A percentile compares a stretch with the other conserved stretches of the same genome.
Evolutionary conservation across 2,329 filamentous ascomycete species (phyloP).

Genomic region (Aspergillus piperis): DNA sequence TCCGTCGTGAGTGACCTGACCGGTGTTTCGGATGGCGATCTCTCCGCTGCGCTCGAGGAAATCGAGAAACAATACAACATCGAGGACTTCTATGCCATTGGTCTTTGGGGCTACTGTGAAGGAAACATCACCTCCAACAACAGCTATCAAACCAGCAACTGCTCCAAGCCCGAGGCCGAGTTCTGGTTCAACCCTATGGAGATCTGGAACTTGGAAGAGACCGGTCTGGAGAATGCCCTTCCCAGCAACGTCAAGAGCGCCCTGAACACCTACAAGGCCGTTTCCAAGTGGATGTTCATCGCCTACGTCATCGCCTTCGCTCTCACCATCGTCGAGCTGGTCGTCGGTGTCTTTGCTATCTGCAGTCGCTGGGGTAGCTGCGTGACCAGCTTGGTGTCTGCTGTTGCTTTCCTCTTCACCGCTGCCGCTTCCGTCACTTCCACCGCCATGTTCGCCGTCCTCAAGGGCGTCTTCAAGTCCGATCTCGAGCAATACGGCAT

Average conservation of each 20-base stretch:
- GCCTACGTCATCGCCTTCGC: constrained; percentile 74
- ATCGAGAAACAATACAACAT: constrained; percentile 57
- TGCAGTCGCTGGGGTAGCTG: constrained; percentile 82
- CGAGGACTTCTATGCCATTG: constrained; percentile 75
- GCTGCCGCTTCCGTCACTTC: constrained; percentile 70
- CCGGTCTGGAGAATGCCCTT: constrained; percentile 61
- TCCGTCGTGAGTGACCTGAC: constrained; percentile 33
- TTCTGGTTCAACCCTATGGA: constrained; percentile 76
- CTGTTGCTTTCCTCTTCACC: constrained; percentile 60
- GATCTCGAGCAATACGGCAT: constrained; percentile 73
- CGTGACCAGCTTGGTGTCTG: constrained; percentile 74
- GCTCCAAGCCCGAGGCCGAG: constrained; percentile 70
- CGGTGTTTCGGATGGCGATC: constrained; percentile 39
- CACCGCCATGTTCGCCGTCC: constrained; percentile 70
- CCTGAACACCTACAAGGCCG: constrained; percentile 70
- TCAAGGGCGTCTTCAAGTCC: constrained; percentile 68
- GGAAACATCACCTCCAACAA: constrained; percentile 58
- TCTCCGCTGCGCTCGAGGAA: constrained; percentile 39
- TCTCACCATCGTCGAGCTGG: constrained; percentile 68
- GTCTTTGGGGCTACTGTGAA: constrained; percentile 84
- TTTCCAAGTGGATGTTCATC: constrained; percentile 80
- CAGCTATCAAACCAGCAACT: constrained; percentile 57
- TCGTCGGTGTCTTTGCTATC: constrained; percentile 78
- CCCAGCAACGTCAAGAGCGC: constrained; percentile 67
- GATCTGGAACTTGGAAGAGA: constrained; percentile 61